A percentile compares a stretch with the other conserved stretches of the same genome.
phyloP scores from a whole-genome alignment of 2,329 filamentous ascomycete genomes.

The Aaosphaeria pasadenensis region DNA sequence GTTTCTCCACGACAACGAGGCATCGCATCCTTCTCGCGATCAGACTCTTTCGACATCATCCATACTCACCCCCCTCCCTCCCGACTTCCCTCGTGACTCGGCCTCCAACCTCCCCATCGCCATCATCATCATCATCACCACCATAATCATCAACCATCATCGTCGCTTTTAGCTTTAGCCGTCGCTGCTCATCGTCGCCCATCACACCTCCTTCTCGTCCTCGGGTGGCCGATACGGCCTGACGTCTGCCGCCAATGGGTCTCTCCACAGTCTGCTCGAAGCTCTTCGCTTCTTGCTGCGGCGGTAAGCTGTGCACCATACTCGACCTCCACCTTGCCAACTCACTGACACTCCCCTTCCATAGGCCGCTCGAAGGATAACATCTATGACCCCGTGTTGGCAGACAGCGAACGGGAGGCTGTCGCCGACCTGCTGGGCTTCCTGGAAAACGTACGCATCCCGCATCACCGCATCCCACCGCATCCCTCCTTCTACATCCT shows the following conservation, averaged over 20 bases:
- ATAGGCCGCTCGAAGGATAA: conserved; percentile 47
- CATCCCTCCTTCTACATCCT: conserved; percentile 19
- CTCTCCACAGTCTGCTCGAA: conserved; percentile 35
- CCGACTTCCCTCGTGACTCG: no score
- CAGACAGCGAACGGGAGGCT: conserved; percentile 94
- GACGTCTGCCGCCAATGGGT: conserved; percentile 31
- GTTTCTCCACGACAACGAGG: no score
- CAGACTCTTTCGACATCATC: no score
- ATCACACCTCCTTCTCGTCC: conserved; percentile 3
- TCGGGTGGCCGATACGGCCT: conserved; percentile 20
- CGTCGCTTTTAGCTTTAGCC: not conserved
- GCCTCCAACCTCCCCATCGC: no score
- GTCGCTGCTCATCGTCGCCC: conserved; percentile 6
- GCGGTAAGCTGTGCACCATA: conserved; percentile 21
- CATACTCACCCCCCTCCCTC: no score
- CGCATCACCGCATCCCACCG: conserved; percentile 4
- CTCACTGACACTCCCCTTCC: conserved; percentile 14
- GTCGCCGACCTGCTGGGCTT: conserved; percentile 94
- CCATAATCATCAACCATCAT: not conserved
- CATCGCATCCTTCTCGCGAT: no score
- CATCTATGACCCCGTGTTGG: conserved; percentile 63
- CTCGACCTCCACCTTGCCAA: conserved; percentile 1
- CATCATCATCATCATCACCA: no score
- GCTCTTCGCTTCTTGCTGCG: conserved; percentile 37
- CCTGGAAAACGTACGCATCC: conserved; percentile 78